Percentiles rank a stretch among this genome's conserved stretches.
Conservation (phyloP, 1,284 basidiomycete species). For the Ceratobasidium sp. region DNA sequence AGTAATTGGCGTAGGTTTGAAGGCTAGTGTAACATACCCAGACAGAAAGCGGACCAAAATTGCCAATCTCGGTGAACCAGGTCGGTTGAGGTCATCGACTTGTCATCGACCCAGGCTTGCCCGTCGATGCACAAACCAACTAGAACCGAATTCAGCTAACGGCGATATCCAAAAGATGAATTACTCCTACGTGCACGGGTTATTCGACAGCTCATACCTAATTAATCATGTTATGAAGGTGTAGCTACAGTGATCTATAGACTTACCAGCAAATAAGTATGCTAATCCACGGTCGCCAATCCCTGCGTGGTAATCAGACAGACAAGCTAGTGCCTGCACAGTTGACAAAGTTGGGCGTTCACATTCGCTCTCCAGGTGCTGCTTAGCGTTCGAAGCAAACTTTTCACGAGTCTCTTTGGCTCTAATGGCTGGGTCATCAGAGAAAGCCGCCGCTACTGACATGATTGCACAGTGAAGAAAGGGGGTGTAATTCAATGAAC, state of each 20-base stretch:
- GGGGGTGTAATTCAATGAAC: conserved; percentile 74
- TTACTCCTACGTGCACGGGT: conserved; percentile 59
- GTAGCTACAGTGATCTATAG: not conserved
- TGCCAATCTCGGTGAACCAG: conserved; percentile 70
- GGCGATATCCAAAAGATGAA: not conserved
- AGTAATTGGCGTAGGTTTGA: conserved; percentile 61
- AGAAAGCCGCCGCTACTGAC: conserved; percentile 70
- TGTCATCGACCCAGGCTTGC: conserved; percentile 67
- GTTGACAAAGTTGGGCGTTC: conserved; percentile 69
- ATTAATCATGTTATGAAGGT: not conserved
- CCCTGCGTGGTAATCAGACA: conserved; percentile 71
- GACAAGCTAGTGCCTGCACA: conserved; percentile 69
- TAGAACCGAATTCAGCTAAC: conserved; percentile 50
- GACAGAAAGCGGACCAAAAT: conserved; percentile 67
- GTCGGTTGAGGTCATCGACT: conserved; percentile 65
- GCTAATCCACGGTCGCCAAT: conserved; percentile 52
- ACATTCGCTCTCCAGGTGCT: conserved; percentile 69
- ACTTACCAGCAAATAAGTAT: conserved; percentile 52
- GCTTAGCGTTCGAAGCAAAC: conserved; percentile 69
- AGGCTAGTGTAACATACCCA: conserved; percentile 54
- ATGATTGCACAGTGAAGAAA: conserved; percentile 78
- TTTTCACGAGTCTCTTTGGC: conserved; percentile 62
- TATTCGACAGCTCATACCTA: conserved; percentile 69
- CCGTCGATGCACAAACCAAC: conserved; percentile 72
- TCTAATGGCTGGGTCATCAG: conserved; percentile 67